Evolutionary conservation across 352 stramenopile species (phyloP).

Genomic region (Albugo laibachii): DNA sequence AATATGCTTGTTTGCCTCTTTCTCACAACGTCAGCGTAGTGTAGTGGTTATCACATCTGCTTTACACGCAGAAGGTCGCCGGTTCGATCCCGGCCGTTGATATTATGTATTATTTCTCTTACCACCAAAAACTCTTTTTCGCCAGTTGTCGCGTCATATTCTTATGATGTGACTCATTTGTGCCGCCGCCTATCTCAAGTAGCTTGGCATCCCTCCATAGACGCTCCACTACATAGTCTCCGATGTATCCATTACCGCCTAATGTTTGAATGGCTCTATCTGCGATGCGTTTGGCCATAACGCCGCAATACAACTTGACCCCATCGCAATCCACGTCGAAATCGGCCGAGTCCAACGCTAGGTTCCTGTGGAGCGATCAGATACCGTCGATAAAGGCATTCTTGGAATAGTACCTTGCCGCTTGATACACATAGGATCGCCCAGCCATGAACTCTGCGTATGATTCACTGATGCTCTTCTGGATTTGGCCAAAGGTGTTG

Average conservation of each 20-base stretch:
- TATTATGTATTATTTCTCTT: constrained; percentile 3
- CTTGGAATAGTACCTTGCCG: constrained; percentile 39
- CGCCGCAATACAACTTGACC: constrained; percentile 96
- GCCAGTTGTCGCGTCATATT: constrained; percentile 89
- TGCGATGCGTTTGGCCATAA: constrained; percentile 94
- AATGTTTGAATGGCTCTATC: constrained; percentile 96
- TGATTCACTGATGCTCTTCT: constrained; percentile 94
- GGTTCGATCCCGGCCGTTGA: constrained; percentile 10
- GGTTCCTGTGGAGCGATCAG: constrained; percentile 22
- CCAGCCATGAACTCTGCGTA: constrained; percentile 98
- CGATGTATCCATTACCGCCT: constrained; percentile 97
- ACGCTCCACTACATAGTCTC: constrained; percentile 96
- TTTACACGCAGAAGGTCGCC: constrained; percentile 11
- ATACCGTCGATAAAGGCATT: neutral
- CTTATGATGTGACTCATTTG: constrained; percentile 97
- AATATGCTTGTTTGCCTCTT: too few relatives aligned
- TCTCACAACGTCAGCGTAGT: constrained; percentile 1
- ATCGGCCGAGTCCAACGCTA: constrained; percentile 88
- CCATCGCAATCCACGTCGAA: constrained; percentile 96
- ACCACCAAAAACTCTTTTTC: neutral
- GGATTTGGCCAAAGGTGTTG: constrained; percentile 84
- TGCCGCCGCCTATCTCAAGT: constrained; percentile 98
- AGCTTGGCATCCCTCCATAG: constrained; percentile 98
- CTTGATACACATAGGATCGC: constrained; percentile 92
- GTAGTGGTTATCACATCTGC: constrained; percentile 9